These are phyloP conservation scores for Suillus plorans DNA, from an alignment of 768 basidiomycete genomes.

Conservation along the genomic window DNA sequence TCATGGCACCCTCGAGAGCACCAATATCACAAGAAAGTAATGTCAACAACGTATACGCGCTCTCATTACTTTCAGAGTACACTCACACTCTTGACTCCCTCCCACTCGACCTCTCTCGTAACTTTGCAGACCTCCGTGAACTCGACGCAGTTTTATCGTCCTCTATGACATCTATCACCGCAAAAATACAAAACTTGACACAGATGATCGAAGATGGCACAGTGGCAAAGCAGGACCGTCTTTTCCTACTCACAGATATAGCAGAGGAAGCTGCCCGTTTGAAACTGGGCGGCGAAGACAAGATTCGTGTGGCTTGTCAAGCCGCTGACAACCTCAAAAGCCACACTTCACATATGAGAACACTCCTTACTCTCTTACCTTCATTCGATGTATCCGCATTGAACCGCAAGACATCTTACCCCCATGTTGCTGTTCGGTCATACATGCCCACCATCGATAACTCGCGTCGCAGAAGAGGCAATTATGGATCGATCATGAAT, in stretches of 20 bases:
- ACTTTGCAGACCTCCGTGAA: slow-evolving; percentile 94
- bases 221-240: slow-evolving; percentile 65
- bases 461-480: slow-evolving; percentile 61
- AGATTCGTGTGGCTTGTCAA: slow-evolving; percentile 90
- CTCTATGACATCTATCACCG: slow-evolving; percentile 78
- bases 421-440: slow-evolving; percentile 69
- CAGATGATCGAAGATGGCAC: slow-evolving; percentile 68
- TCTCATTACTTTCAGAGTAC: slow-evolving; percentile 77
- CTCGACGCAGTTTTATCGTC: slow-evolving; percentile 96
- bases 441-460: slow-evolving; percentile 70
- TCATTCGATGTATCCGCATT: slow-evolving; percentile 58
- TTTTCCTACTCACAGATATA: slow-evolving; percentile 87
- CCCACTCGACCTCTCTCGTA: slow-evolving; percentile 90
- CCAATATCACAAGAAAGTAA: slow-evolving; percentile 29
- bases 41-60: slow-evolving; percentile 54
- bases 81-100: slow-evolving; percentile 91
- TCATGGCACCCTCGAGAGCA: slow-evolving; percentile 39
- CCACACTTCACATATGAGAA: slow-evolving; percentile 59
- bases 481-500: slow-evolving; percentile 53
- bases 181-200: slow-evolving; percentile 75
- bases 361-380: slow-evolving; percentile 62
- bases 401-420: slow-evolving; percentile 67
- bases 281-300: slow-evolving; percentile 95
- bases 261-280: slow-evolving; percentile 91
- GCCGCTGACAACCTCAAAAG: slow-evolving; percentile 85